A percentile compares a stretch with the other conserved stretches of the same genome.
phyloP scores from a whole-genome alignment of 2,329 filamentous ascomycete genomes.

The Talaromyces sp. region DNA sequence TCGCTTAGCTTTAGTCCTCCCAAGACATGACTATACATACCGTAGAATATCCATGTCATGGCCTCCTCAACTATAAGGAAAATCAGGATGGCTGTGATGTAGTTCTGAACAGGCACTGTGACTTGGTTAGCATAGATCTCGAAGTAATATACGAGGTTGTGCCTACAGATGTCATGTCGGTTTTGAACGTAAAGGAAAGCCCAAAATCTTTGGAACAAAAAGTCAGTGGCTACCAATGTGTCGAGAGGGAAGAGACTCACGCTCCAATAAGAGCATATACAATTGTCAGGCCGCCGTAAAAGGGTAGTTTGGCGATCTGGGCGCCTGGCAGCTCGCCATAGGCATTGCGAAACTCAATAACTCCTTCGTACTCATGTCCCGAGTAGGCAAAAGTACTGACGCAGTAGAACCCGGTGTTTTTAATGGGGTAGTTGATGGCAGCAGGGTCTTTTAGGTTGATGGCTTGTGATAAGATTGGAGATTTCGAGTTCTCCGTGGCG shows the following conservation, averaged over 20 bases:
- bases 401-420: slow-evolving; percentile 94
- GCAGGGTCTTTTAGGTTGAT: slow-evolving; percentile 72
- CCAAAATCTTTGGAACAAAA: slow-evolving; percentile 63
- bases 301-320: slow-evolving; percentile 94
- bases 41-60: slow-evolving; percentile 98
- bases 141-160: background rate
- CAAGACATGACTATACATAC: slow-evolving; percentile 40
- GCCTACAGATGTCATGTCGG: slow-evolving; percentile 74
- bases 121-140: background rate
- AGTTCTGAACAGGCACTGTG: slow-evolving; percentile 90
- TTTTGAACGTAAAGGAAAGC: slow-evolving; percentile 94
- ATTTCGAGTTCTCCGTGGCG: slow-evolving; percentile 65
- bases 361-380: slow-evolving; percentile 65
- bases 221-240: slow-evolving; percentile 16
- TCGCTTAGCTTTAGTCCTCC: slow-evolving; percentile 30
- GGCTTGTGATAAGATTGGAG: slow-evolving; percentile 71
- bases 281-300: slow-evolving; percentile 92
- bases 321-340: slow-evolving; percentile 93
- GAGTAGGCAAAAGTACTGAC: slow-evolving; percentile 72
- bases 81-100: slow-evolving; percentile 93
- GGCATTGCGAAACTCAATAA: slow-evolving; percentile 90
- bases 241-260: slow-evolving; percentile 37
- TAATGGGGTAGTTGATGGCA: slow-evolving; percentile 74
- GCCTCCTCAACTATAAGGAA: slow-evolving; percentile 95
- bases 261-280: slow-evolving; percentile 82